These are phyloP conservation scores for Cymbidium sinense DNA, from an alignment of 106 monocot species.

Conservation along the genomic window DNA sequence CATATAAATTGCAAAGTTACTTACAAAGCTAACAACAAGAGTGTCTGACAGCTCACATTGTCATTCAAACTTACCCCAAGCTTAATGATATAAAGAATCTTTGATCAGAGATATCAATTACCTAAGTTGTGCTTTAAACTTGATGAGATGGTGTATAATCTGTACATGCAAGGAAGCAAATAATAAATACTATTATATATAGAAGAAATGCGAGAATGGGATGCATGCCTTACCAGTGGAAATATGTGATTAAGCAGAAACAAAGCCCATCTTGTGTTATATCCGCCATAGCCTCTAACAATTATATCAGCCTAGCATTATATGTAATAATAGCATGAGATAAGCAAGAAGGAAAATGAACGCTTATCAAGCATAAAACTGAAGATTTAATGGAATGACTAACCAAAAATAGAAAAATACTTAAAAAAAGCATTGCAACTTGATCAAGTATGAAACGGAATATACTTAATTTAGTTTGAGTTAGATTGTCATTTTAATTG, in stretches of 20 bases:
- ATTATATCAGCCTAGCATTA: slow-evolving; percentile 73
- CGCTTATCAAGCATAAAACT: background rate
- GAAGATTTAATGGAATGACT: background rate
- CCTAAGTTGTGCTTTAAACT: background rate
- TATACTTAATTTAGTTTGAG: background rate
- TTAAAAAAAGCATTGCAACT: background rate
- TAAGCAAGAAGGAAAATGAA: background rate
- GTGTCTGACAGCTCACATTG: background rate
- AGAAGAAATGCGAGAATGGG: background rate
- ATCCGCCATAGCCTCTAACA: slow-evolving; percentile 92
- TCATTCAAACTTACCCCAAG: background rate
- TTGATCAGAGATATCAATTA: background rate
- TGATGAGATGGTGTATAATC: background rate
- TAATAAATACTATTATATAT: background rate
- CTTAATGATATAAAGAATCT: background rate
- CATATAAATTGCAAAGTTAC: background rate
- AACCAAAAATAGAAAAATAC: background rate
- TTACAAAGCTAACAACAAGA: background rate
- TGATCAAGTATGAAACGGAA: background rate
- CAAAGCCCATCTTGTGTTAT: slow-evolving; percentile 88
- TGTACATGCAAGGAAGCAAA: background rate
- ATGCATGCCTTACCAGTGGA: slow-evolving; percentile 45
- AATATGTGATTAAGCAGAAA: slow-evolving; percentile 73
- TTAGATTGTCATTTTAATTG: background rate
- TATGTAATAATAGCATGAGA: background rate